phyloP scores from a whole-genome alignment of 305 asterid species.

The Fraxinus sp. region DNA sequence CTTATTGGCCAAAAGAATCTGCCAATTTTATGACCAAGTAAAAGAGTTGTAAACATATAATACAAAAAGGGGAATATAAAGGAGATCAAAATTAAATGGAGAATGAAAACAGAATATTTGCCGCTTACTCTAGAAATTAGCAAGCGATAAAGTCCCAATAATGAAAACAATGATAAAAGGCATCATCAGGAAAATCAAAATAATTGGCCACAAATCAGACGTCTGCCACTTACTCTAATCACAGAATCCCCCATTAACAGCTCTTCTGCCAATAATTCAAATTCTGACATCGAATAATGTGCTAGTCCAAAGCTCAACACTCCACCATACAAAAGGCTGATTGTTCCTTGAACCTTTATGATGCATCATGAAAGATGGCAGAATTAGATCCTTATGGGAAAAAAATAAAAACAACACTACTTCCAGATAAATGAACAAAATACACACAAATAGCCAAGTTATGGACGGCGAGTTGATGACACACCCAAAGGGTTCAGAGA shows the following conservation, averaged over 20 bases:
- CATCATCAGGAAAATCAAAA: constrained; percentile 8
- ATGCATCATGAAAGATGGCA: constrained; percentile 23
- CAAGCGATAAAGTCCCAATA: neutral
- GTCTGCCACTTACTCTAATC: constrained; percentile 56
- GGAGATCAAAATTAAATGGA: neutral
- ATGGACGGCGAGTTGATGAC: constrained; percentile 4
- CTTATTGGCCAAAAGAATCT: neutral
- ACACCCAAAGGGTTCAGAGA: constrained; percentile 14
- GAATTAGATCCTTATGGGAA: constrained; percentile 21
- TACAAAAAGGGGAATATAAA: neutral
- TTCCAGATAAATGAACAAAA: constrained; percentile 1
- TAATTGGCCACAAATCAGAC: constrained; percentile 4
- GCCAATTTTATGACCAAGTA: neutral
- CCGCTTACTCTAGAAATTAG: neutral
- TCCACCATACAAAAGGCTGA: constrained; percentile 75
- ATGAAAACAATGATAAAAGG: constrained; percentile 11
- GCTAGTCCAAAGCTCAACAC: constrained; percentile 92
- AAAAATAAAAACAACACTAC: neutral
- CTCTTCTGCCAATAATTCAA: constrained; percentile 96
- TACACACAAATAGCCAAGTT: constrained; percentile 12
- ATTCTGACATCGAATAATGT: constrained; percentile 88
- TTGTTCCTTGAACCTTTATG: constrained; percentile 93
- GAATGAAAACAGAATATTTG: neutral
- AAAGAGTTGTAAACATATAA: neutral
- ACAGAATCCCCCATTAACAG: constrained; percentile 92